A percentile compares a stretch with the other conserved stretches of the same genome.
Evolutionary conservation across 2,329 filamentous ascomycete genomes (phyloP).

Genomic region (Emmonsiellopsis sp.): DNA sequence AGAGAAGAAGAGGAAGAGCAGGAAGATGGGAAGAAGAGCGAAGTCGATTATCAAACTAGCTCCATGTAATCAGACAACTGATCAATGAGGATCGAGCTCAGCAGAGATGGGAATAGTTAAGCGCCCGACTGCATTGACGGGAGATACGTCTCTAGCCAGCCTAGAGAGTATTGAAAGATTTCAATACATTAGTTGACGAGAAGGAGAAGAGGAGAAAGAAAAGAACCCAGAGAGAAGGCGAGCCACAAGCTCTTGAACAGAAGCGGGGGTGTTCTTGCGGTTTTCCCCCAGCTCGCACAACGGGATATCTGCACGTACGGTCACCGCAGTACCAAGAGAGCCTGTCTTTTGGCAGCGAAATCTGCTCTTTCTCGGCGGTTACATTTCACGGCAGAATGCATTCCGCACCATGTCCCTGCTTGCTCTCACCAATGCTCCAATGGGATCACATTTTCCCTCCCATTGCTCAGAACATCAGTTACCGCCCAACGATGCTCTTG

Average conservation of each 20-base stretch:
- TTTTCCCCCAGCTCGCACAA: background rate
- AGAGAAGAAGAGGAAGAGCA: background rate
- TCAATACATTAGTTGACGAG: background rate
- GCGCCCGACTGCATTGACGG: background rate
- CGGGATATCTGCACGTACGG: background rate
- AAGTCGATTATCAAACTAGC: background rate
- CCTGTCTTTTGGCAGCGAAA: background rate
- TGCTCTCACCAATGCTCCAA: background rate
- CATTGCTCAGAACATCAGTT: background rate
- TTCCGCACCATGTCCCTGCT: background rate
- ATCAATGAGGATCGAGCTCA: constrained; percentile 1
- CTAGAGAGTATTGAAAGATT: too few species aligned
- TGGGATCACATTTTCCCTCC: background rate
- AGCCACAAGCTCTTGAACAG: background rate
- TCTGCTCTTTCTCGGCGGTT: constrained; percentile 2
- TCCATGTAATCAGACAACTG: background rate
- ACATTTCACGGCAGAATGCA: background rate
- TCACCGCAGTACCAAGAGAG: background rate
- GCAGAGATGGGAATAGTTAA: background rate
- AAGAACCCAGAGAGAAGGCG: background rate
- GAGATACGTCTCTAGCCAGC: background rate
- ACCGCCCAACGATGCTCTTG: background rate
- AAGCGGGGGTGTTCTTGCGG: background rate
- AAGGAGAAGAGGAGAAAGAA: background rate
- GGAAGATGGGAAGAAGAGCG: constrained; percentile 1